Evolutionary conservation across 176 grass and related monocot genomes (phyloP), one percentile per base, ranked within the genome.

Genomic region (Tuctoria greenei): DNA sequence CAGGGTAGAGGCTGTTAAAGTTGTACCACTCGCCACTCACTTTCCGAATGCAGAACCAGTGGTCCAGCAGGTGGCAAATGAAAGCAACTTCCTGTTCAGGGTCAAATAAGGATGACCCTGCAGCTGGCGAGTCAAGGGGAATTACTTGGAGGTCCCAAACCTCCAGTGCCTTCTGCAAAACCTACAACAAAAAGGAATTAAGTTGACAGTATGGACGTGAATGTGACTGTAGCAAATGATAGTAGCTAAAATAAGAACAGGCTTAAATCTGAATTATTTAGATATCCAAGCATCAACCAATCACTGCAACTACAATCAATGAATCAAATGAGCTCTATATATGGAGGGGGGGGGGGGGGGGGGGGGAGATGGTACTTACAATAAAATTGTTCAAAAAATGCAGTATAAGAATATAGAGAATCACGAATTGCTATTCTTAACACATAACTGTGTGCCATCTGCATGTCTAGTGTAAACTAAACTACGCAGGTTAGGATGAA

Each of bases 21-120:
- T 98, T 94, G 78, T 92, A 98, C 91, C 95, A 98, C 64, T 98
- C 95, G 17, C 65, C 86, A 51, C 92, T 98, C 64, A 94, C 95
- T 66, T 98, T 94, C 66, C 95, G 80, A 38, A 98, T 98, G 80
- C 95, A 98, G 69, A 98, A 98, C 95, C 95, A 98, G 85, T 98
- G 95, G 69, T 90, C 84, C 34, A 90, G 91, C 61, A 89, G 79
- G 76, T 98, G 95, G 68, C 95, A 98, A 85, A 98, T 98, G 72
- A 98, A 98, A 73, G 89, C 95, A 63, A 81, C 83, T 81, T 98
- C 95, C 68, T 79, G 74, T 73, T 98, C 91, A 64, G 91, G 95
- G 57, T 94, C 85, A 71, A 73, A 98, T 45, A 79, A 55, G 66
- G 91, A 98, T 64, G 77, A 67, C 37, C 82, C 95, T 40, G 83